phyloP scores from a whole-genome alignment of 1,139 yeast genomes.

The Debaryomyces sp. region DNA sequence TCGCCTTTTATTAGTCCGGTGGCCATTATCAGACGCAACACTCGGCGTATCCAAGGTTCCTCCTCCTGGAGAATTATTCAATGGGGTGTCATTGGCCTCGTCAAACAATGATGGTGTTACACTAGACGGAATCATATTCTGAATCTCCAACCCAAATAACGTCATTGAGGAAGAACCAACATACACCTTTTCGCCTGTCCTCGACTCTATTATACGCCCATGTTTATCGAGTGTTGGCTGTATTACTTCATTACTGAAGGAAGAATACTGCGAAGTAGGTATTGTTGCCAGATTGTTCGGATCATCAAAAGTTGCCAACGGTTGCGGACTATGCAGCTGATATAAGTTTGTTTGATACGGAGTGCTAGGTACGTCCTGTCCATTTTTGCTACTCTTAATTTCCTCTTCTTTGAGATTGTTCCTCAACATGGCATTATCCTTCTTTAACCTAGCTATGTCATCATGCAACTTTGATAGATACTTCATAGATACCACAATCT shows the following conservation, averaged over 20 bases:
- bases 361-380: not conserved
- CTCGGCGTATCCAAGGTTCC: not conserved
- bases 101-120: conserved; percentile 22
- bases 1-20: conserved; percentile 28
- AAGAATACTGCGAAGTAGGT: conserved; percentile 1
- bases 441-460: conserved; percentile 55
- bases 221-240: conserved; percentile 71
- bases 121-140: conserved; percentile 53
- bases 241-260: conserved; percentile 42
- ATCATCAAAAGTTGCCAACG: not conserved
- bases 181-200: conserved; percentile 74
- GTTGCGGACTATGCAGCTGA: not conserved
- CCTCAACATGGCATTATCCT: conserved; percentile 59
- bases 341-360: not conserved
- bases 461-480: conserved; percentile 71
- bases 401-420: conserved; percentile 42
- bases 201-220: conserved; percentile 69
- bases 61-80: conserved; percentile 12
- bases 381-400: conserved; percentile 13
- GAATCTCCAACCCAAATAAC: conserved; percentile 73
- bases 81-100: conserved; percentile 15
- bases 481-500: conserved; percentile 75
- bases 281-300: not conserved
- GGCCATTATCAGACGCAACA: conserved; percentile 1
- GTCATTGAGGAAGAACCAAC: conserved; percentile 86